A percentile compares a stretch with the other conserved stretches of the same genome.
phyloP scores from a whole-genome alignment of 306 rosid species.

The Cicer arietinum region DNA sequence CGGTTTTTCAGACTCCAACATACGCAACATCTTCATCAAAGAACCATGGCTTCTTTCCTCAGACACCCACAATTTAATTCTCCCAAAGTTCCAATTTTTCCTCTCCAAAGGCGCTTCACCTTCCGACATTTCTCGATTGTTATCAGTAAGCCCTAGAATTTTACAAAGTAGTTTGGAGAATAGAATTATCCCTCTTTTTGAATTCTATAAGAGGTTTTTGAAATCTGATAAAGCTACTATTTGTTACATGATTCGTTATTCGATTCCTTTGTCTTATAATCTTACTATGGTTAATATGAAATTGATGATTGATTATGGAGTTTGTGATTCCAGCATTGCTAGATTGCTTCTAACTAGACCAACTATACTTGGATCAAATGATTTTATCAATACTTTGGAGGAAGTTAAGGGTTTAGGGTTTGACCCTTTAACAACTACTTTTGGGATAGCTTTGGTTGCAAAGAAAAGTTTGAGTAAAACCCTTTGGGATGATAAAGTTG shows the following conservation, averaged over 20 bases:
- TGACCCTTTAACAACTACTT: conserved; percentile 41
- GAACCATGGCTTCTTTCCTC: background rate
- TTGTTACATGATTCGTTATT: background rate
- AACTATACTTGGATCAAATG: background rate
- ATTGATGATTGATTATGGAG: conserved; percentile 23
- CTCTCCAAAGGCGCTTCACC: conserved; percentile 37
- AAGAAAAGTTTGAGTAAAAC: conserved; percentile 34
- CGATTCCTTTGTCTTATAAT: background rate
- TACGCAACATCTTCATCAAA: background rate
- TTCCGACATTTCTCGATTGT: conserved; percentile 14
- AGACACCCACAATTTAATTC: background rate
- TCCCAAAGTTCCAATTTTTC: conserved; percentile 45
- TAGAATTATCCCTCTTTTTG: conserved; percentile 21
- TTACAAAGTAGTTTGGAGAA: background rate
- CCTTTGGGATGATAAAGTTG: conserved; percentile 54
- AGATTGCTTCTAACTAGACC: background rate
- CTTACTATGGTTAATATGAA: background rate
- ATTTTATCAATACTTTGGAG: background rate
- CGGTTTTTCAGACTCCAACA: background rate
- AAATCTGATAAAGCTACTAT: background rate
- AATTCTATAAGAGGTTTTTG: background rate
- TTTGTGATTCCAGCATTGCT: background rate
- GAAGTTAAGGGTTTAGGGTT: conserved; percentile 57
- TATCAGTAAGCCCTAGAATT: background rate
- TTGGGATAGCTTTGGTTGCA: conserved; percentile 46